A percentile compares a stretch with the other conserved stretches of the same genome.
phyloP scores from a whole-genome alignment of 345 rosid genomes.

The Luvunga scandens region DNA sequence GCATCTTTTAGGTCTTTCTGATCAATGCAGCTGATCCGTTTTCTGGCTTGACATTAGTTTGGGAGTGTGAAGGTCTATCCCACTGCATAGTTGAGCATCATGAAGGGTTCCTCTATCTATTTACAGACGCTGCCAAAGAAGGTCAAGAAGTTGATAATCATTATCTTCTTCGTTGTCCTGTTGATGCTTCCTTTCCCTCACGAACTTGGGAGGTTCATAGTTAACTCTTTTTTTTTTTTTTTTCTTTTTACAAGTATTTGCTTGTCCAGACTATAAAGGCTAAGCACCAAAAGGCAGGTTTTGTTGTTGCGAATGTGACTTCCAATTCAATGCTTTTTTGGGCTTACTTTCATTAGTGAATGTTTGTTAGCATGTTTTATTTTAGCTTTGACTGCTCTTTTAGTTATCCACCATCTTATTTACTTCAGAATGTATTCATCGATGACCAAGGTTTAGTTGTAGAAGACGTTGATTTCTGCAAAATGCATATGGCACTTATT shows the following conservation, averaged over 20 bases:
- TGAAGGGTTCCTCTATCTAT: constrained; percentile 72
- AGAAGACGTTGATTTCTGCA: constrained; percentile 90
- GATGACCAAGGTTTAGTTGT: constrained; percentile 51
- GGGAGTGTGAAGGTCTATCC: constrained; percentile 81
- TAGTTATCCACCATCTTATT: constrained; percentile 10
- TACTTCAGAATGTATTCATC: constrained; percentile 55
- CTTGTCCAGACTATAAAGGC: not conserved
- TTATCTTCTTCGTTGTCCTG: constrained; percentile 69
- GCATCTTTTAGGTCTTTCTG: constrained; percentile 83
- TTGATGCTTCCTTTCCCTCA: constrained; percentile 44
- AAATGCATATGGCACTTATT: constrained; percentile 61
- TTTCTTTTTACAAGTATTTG: not conserved
- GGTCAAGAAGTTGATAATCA: constrained; percentile 63
- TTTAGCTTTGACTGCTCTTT: not conserved
- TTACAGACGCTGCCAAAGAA: constrained; percentile 74
- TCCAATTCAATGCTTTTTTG: not conserved
- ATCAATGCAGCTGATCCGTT: constrained; percentile 90
- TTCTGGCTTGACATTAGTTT: constrained; percentile 67
- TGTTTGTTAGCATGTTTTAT: not conserved
- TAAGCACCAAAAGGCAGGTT: not conserved
- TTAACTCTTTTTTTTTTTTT: constrained; percentile 10
- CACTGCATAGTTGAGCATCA: constrained; percentile 96
- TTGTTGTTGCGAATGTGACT: not conserved
- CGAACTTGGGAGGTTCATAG: constrained; percentile 80
- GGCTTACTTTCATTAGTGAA: not conserved